Percentiles rank a stretch among this genome's conserved stretches.
phyloP scores from a whole-genome alignment of 768 basidiomycete species.

The Phallus indusiatus region DNA sequence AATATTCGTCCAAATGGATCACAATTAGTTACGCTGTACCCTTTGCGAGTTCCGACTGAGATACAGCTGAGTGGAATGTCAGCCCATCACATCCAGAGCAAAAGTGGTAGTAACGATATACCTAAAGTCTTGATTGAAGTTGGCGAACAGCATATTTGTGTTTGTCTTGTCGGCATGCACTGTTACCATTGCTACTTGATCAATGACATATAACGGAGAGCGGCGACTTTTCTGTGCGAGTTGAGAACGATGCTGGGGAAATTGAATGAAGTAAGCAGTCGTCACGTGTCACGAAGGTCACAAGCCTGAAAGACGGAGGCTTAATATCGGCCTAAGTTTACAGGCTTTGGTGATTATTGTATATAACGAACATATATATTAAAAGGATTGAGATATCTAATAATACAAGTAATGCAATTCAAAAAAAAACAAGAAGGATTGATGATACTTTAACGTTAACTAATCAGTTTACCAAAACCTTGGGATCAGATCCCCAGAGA shows the following conservation, averaged over 20 bases:
- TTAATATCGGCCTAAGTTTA: neutral
- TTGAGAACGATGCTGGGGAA: neutral
- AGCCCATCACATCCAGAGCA: neutral
- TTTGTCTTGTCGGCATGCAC: slow-evolving; percentile 27
- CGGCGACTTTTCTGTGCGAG: neutral
- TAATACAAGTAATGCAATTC: neutral
- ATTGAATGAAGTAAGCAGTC: neutral
- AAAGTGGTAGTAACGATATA: slow-evolving; percentile 27
- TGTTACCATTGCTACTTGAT: neutral
- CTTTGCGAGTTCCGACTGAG: slow-evolving; percentile 89
- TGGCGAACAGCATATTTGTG: slow-evolving; percentile 63
- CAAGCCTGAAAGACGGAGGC: too few species aligned
- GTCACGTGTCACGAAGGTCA: neutral
- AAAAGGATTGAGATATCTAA: too few species aligned
- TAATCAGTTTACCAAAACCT: neutral
- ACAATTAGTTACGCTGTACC: slow-evolving; percentile 96
- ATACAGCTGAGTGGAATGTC: slow-evolving; percentile 50
- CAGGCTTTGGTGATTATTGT: neutral
- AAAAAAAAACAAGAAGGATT: neutral
- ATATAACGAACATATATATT: too few species aligned
- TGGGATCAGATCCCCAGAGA: slow-evolving; percentile 1
- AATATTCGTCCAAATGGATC: slow-evolving; percentile 97
- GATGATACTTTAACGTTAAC: neutral
- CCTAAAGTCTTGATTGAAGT: slow-evolving; percentile 98
- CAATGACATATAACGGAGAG: neutral